Base-by-base conservation (phyloP, 192 early-diverging fungal genomes). In the Geranomyces variabilis region DNA sequence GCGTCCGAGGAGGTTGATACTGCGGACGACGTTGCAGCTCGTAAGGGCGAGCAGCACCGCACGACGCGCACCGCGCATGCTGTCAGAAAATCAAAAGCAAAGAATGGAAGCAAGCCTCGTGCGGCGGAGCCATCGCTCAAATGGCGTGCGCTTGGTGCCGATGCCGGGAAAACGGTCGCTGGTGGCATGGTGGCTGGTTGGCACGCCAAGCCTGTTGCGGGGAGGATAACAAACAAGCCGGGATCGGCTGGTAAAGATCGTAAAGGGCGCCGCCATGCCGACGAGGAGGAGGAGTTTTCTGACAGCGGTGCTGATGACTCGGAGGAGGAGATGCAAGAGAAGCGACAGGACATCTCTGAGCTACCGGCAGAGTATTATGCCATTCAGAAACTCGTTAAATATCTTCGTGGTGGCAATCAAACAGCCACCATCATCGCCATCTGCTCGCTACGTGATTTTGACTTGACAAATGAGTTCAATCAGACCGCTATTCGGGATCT, bases 381-480 rank as follows among this genome's bases (percentile, higher is more conserved):
- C 53, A 88, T 89, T 41, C 86, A 86, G 65, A 88, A 88, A 66
- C 75, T 89, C 0, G 83, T 89, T 36, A 88, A 88, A 71, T 89
- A 88, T 62, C 62, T 88, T 15, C 79, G 86, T 6, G 73, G 69
- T n/a, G 87, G 87, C 21, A 89, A 89, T 74, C 87, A 86, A 65
- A 89, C 85, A 7, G 87, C 87, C 2, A 89, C 87, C 33, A 86
- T 89, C 51, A 89, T 89, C 61, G 87, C 87, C 55, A 86, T 89
- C 28, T 89, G 87, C 72, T 84, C 83, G 7, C 69, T 89, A 5
- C 55, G 85, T 17, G 87, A 89, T 71, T 89, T 88, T 69, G 87
- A 89, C 70, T 68, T 89, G n/a, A 73, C 69, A 29, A 86, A 88
- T 62, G 85, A 89, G 63, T 82, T 80, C 55, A 89, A 89, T 67